Evolutionary conservation across 108 stramenopile species (phyloP).

Genomic region (Cylindrotheca fusiformis): DNA sequence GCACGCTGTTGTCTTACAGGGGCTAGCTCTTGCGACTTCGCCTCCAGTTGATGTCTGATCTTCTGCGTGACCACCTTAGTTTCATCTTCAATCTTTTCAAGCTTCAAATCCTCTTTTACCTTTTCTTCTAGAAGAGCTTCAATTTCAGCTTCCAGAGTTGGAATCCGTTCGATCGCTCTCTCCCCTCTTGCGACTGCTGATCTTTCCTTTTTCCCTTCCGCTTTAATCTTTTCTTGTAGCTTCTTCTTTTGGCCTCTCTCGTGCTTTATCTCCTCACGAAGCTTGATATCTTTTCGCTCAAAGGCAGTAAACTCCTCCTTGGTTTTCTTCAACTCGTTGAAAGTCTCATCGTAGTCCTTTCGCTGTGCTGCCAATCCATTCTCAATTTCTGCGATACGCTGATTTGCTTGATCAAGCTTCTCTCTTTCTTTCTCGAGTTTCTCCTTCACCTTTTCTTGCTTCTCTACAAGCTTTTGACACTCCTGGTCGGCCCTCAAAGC

Average conservation of each 20-base stretch:
- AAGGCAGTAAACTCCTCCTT: conserved; percentile 88
- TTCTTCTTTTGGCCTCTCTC: conserved; percentile 71
- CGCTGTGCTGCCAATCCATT: conserved; percentile 46
- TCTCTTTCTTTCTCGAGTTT: conserved; percentile 45
- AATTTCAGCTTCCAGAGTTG: conserved; percentile 60
- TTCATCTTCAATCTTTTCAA: conserved; percentile 79
- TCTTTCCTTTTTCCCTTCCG: conserved; percentile 60
- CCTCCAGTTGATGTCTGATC: conserved; percentile 82
- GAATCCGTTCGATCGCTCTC: conserved; percentile 63
- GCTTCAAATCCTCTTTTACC: conserved; percentile 62
- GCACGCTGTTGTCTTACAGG: conserved; percentile 80
- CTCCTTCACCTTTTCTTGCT: conserved; percentile 37
- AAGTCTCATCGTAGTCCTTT: conserved; percentile 61
- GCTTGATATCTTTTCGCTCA: conserved; percentile 92
- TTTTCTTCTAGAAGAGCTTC: conserved; percentile 43
- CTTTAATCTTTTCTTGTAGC: conserved; percentile 64
- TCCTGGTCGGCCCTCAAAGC: conserved; percentile 49
- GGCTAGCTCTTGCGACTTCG: conserved; percentile 82
- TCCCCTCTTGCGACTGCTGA: conserved; percentile 42
- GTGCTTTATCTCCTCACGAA: conserved; percentile 91
- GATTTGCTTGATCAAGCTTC: conserved; percentile 42
- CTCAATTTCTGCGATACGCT: conserved; percentile 66
- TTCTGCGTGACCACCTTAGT: conserved; percentile 73
- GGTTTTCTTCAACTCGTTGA: conserved; percentile 57
- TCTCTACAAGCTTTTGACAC: conserved; percentile 17